Base-by-base conservation (phyloP, 1,139 yeast species). In the Debaryomycetaceae sp. region DNA sequence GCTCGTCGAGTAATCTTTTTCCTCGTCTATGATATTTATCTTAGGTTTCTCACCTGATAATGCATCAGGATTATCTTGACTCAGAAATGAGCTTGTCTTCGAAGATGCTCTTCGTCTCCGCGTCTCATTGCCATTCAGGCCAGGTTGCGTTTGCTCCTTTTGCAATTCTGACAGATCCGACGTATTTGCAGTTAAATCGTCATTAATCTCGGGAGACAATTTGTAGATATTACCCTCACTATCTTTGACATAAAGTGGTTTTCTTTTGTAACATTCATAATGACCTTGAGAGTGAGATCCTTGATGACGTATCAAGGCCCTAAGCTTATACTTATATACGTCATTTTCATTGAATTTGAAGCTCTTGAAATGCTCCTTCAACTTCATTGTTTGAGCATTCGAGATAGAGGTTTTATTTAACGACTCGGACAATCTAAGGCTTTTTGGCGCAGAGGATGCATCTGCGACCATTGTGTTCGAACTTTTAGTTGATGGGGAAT, bases 201-300 rank as follows among this genome's bases (percentile, higher is more conserved):
- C 71, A 24, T 58, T 58, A 13, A 78, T 73, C 42, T 68, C 72
- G 2, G 81, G 80, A 1, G 80, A 69, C 34, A 77, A 58, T 55
- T 77, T 76, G 48, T 78, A 67, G 37, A 69, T 78, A 55, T 53
- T 64, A 3, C 80, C 80, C 1, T 73, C 76, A 24, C 52, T 60
- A 49, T 76, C 78, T 55, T 79, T 82, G 42, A 77, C 81, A 50
- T 73, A 77, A 8, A 77, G 63, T 2, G 93, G 91, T 57, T 87
- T 87, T 40, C 76, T 78, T 51, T 82, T 81, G 60, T 80, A 87
- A 53, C 93, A 84, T 56, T 87, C 95, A 57, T 87, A 93, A 60
- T 93, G 99, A 0, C 98, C 99, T 40, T 84, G 81, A 17, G 85
- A 78, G 63, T 93, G 98, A 0, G 95, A 83, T 0, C 98, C 99